These are phyloP conservation scores for Botryotinia convoluta DNA, from an alignment of 2,329 filamentous ascomycete genomes.

Conservation along the genomic window DNA sequence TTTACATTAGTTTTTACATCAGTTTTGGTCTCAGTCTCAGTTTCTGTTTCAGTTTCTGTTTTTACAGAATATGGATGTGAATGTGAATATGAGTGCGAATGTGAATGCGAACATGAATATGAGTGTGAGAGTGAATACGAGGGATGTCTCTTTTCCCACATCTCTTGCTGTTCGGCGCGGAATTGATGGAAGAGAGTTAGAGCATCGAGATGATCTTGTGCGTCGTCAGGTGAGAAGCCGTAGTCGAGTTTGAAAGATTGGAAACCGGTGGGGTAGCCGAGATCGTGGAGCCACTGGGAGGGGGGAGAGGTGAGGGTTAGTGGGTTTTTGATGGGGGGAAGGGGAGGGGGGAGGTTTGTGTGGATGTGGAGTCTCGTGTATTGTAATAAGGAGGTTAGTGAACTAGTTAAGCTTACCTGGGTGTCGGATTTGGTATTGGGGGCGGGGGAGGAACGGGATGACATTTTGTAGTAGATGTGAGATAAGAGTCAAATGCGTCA, in stretches of 20 bases:
- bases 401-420: not conserved
- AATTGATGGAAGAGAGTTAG: not conserved
- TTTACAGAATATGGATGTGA: not conserved
- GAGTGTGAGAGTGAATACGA: not conserved
- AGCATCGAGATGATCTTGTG: not conserved
- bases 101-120: too few relatives aligned
- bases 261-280: not conserved
- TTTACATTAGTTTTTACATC: not conserved
- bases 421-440: not conserved
- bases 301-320: not conserved
- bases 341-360: not conserved
- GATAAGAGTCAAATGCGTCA: not conserved
- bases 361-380: not conserved
- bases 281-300: not conserved
- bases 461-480: not conserved
- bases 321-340: not conserved
- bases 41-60: not conserved
- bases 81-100: too few relatives aligned
- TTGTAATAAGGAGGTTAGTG: not conserved
- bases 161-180: not conserved
- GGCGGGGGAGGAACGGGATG: not conserved
- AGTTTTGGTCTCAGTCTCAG: too few relatives aligned
- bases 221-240: not conserved
- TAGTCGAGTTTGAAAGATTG: not conserved
- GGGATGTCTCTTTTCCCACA: not conserved